These are phyloP conservation scores for Talaromyces islandicus DNA, from an alignment of 2,329 filamentous ascomycete species.

Conservation along the genomic window DNA sequence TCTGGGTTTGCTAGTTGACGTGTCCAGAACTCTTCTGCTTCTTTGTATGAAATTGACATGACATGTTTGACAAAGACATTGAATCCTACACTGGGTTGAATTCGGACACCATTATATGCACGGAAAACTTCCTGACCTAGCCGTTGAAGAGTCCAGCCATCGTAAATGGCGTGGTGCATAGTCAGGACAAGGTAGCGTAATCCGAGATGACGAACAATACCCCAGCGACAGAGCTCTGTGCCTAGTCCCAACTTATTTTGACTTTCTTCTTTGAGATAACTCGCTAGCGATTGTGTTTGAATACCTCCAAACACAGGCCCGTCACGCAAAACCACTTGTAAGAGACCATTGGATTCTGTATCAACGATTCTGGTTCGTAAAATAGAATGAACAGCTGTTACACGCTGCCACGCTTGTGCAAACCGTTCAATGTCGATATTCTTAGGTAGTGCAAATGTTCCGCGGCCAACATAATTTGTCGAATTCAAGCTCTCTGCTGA, in stretches of 20 bases:
- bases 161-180: constrained; percentile 42
- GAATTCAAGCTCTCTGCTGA: constrained; percentile 39
- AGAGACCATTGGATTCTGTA: constrained; percentile 25
- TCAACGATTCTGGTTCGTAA: constrained; percentile 23
- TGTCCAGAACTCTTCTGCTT: neutral
- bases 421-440: constrained; percentile 27
- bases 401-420: constrained; percentile 16
- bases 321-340: constrained; percentile 24
- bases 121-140: constrained; percentile 21
- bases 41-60: no score
- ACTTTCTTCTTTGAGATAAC: no score
- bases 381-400: neutral
- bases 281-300: no score
- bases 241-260: constrained; percentile 13
- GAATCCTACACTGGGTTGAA: neutral
- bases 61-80: neutral
- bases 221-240: constrained; percentile 16
- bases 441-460: neutral
- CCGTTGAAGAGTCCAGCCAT: no score
- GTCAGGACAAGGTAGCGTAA: constrained; percentile 37
- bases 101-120: constrained; percentile 17
- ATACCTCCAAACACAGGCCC: no score
- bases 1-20: neutral
- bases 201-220: constrained; percentile 18
- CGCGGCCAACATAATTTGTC: constrained; percentile 34